Evolutionary conservation across 352 stramenopile genomes (phyloP), one percentile per base, ranked within the genome.

Genomic region (Thalassiosira sp.): DNA sequence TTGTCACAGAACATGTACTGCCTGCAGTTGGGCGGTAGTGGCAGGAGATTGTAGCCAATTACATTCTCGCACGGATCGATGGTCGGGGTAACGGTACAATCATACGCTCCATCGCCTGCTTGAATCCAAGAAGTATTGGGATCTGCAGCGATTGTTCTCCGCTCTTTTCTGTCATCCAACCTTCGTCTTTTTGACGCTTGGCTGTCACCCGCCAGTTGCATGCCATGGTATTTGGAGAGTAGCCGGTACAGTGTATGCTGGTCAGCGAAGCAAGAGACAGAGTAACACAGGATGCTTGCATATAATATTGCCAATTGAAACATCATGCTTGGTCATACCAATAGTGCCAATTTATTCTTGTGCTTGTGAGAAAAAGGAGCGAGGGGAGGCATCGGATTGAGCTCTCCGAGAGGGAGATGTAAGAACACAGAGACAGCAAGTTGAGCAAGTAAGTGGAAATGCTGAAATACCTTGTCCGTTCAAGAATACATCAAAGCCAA

Each of bases 31-130:
- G 52, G 27, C 15, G 51, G 25, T 3, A 62, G n/a, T 15, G 53
- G 53, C 2, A 62, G 25, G n/a, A 62, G 53, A n/a, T 62, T 45
- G 53, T 35, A 31, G 13, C 52, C 52, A n/a, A 31, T n/a, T 18
- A 46, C 52, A 16, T 61, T 25, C 13, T 48, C 28, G 15, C 52
- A 61, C n/a, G 52, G 28, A 61, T 61, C 37, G 5, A 11, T 25
- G 2, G 37, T 31, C n/a, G 52, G 8, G 8, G n/a, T 7, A 61
- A 31, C 18, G n/a, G 22, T 5, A 31, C 52, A 61, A 16, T 46
- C 52, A 15, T 61, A 61, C 0, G 15, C 52, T 46, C 27, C 27
- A 33, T 61, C 52, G 5, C 37, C 52, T 7, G 15, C 2, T 25
- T 24, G n/a, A 27, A 51, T 3, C 43, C 43, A 51, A 5, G 43